Evolutionary conservation across 2,329 filamentous ascomycete species (phyloP).

Genomic region (Hymenoscyphus infarciens): DNA sequence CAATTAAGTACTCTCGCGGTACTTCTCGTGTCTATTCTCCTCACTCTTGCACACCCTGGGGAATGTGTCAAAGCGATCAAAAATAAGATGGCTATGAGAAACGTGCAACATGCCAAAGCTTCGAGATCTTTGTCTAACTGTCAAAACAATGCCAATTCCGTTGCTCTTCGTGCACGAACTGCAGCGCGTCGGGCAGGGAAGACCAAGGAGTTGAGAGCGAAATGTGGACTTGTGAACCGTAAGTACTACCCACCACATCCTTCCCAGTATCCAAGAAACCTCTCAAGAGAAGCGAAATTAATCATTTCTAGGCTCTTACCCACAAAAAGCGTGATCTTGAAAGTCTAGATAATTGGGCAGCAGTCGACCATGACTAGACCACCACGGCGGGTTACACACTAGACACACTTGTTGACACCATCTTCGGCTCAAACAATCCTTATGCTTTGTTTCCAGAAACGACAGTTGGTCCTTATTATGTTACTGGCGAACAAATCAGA

Average conservation of each 20-base stretch:
- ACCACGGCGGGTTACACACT: conserved; percentile 9
- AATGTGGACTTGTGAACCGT: conserved; percentile 14
- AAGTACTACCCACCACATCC: neutral
- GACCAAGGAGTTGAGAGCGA: conserved; percentile 11
- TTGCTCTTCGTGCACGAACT: conserved; percentile 12
- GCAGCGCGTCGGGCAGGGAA: conserved; percentile 14
- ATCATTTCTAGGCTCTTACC: neutral
- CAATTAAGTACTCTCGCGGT: no score
- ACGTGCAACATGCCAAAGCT: conserved; percentile 13
- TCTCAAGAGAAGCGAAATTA: neutral
- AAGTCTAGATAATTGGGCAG: neutral
- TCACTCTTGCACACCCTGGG: conserved; percentile 30
- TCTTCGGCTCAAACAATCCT: conserved; percentile 42
- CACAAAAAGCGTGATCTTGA: conserved; percentile 13
- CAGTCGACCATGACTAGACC: conserved; percentile 14
- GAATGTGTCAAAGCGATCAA: conserved; percentile 17
- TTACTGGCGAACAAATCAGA: conserved; percentile 38
- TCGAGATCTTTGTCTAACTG: conserved; percentile 10
- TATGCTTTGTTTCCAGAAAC: conserved; percentile 50
- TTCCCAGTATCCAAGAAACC: neutral
- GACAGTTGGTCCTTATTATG: conserved; percentile 51
- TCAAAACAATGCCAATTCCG: conserved; percentile 12
- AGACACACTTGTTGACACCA: conserved; percentile 12
- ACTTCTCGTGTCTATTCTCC: neutral
- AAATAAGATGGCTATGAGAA: conserved; percentile 17